phyloP scores from a whole-genome alignment of 116 monocot genomes.

The Zostera marina region DNA sequence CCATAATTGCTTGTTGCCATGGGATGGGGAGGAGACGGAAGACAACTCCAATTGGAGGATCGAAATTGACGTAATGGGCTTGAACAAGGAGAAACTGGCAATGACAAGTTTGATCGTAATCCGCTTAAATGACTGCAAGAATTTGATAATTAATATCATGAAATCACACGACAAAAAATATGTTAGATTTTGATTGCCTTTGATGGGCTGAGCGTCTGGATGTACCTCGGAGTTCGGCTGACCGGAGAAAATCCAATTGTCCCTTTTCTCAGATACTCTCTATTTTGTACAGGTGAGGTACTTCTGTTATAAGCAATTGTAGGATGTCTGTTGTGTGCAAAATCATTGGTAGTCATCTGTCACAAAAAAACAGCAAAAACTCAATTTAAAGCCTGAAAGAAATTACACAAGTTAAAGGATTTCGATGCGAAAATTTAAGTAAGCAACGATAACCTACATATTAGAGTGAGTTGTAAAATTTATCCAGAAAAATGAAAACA shows the following conservation, averaged over 20 bases:
- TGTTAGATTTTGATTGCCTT: neutral
- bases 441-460: neutral
- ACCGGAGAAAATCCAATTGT: slow-evolving; percentile 10
- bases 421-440: neutral
- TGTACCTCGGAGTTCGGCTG: slow-evolving; percentile 30
- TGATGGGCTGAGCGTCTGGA: neutral
- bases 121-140: slow-evolving; percentile 27
- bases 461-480: neutral
- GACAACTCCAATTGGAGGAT: slow-evolving; percentile 42
- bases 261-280: slow-evolving; percentile 17
- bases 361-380: neutral
- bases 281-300: slow-evolving; percentile 38
- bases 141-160: neutral
- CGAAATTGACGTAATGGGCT: slow-evolving; percentile 50
- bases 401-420: neutral
- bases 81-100: slow-evolving; percentile 81
- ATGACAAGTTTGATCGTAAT: slow-evolving; percentile 52
- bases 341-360: slow-evolving; percentile 21
- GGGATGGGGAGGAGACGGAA: slow-evolving; percentile 72
- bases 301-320: slow-evolving; percentile 19
- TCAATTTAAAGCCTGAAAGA: neutral
- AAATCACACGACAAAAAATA: neutral
- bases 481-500: neutral
- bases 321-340: slow-evolving; percentile 13
- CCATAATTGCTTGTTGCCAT: slow-evolving; percentile 1